A percentile compares a stretch with the other conserved stretches of the same genome.
Evolutionary conservation across 192 early-diverging fungal genomes (phyloP).

Genomic region (Irineochytrium annulatum): DNA sequence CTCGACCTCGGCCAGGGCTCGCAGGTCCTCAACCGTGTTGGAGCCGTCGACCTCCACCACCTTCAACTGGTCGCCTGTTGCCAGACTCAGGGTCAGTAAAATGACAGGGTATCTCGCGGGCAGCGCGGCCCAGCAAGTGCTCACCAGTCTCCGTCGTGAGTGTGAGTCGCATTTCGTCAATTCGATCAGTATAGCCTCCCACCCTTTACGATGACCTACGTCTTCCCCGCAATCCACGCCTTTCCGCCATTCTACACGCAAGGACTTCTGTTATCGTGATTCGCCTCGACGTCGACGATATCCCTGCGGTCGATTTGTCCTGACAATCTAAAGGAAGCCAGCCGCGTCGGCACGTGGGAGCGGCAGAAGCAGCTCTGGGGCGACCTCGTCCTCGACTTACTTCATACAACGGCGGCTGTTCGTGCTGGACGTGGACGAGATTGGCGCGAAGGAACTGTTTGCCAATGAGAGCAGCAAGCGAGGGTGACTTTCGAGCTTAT

Average conservation of each 20-base stretch:
- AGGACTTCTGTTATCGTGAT: constrained; percentile 19
- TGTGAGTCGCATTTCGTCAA: too few relatives aligned
- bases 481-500: neutral
- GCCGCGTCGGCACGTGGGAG: constrained; percentile 72
- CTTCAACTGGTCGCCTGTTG: too few relatives aligned
- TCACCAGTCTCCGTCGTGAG: too few relatives aligned
- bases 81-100: too few relatives aligned
- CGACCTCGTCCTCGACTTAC: constrained; percentile 69
- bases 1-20: constrained; percentile 81
- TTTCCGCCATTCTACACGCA: constrained; percentile 95
- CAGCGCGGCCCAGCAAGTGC: too few relatives aligned
- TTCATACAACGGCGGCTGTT: constrained; percentile 60
- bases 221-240: constrained; percentile 78
- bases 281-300: too few relatives aligned
- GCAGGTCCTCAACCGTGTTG: constrained; percentile 19
- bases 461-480: constrained; percentile 66
- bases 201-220: constrained; percentile 35
- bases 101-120: too few relatives aligned
- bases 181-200: too few relatives aligned
- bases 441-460: constrained; percentile 55
- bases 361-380: constrained; percentile 80
- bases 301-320: neutral
- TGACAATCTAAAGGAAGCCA: constrained; percentile 8
- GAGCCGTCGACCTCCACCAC: constrained; percentile 25
- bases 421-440: constrained; percentile 58